Conservation (phyloP, 768 basidiomycete genomes). For the Suillus fuscotomentosus region DNA sequence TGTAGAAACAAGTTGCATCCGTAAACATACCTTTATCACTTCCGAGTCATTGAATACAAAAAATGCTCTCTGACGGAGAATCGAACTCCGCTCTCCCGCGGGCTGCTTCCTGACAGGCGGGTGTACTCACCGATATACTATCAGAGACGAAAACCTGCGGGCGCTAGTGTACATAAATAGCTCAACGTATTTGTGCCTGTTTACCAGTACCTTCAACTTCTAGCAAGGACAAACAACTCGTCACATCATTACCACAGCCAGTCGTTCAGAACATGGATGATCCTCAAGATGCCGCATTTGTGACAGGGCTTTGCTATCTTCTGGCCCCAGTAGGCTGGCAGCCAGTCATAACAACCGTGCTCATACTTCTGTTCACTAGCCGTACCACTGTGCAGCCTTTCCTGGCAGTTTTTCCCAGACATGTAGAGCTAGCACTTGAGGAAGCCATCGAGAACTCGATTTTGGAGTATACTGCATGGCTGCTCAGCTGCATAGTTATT, state of each 20-base stretch:
- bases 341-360: background rate
- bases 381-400: background rate
- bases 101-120: slow-evolving; percentile 1
- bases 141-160: background rate
- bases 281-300: background rate
- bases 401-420: background rate
- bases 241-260: background rate
- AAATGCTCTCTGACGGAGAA: background rate
- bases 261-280: background rate
- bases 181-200: background rate
- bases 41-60: background rate
- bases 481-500: background rate
- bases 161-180: background rate
- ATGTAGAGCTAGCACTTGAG: background rate
- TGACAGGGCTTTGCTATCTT: background rate
- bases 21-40: too few species aligned
- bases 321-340: background rate
- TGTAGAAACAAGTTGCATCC: background rate
- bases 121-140: slow-evolving; percentile 5
- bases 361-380: background rate
- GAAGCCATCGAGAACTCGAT: background rate
- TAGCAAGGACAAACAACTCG: slow-evolving; percentile 1
- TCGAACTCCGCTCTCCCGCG: slow-evolving; percentile 3
- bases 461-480: background rate
- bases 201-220: slow-evolving; percentile 1